These are phyloP conservation scores for Prorocentrum cordatum DNA, from an alignment of 169 alveolate genomes.

Conservation along the genomic window DNA sequence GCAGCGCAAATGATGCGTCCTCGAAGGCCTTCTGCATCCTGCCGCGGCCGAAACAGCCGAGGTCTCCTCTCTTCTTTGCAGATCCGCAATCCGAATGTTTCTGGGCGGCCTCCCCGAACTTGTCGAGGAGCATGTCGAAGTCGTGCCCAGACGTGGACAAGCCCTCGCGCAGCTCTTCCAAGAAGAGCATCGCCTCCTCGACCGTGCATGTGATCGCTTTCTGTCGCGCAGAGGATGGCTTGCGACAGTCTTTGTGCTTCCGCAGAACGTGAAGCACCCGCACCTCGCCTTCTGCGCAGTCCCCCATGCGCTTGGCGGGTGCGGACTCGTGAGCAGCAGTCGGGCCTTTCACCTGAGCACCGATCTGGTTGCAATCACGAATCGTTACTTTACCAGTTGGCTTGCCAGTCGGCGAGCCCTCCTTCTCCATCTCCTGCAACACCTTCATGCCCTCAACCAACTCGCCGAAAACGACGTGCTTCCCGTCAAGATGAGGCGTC, in stretches of 20 bases:
- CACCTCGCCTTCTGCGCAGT: background rate
- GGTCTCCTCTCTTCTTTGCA: constrained; percentile 50
- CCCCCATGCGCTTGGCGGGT: no score
- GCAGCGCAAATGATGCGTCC: constrained; percentile 33
- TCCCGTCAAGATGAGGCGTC: constrained; percentile 88
- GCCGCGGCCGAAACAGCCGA: constrained; percentile 31
- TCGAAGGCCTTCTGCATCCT: constrained; percentile 40
- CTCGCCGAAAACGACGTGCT: constrained; percentile 94
- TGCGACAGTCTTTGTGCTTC: constrained; percentile 9
- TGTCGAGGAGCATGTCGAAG: constrained; percentile 21
- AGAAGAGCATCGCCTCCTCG: constrained; percentile 23
- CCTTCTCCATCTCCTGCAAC: constrained; percentile 71
- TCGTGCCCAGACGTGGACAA: constrained; percentile 3
- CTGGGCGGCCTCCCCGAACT: constrained; percentile 9
- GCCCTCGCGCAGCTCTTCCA: constrained; percentile 27
- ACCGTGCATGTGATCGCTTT: constrained; percentile 20
- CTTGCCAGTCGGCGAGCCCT: constrained; percentile 17
- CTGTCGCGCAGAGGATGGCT: background rate
- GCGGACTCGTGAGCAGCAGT: no score
- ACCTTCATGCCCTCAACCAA: constrained; percentile 83
- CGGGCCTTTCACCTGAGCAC: no score
- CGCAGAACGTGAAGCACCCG: constrained; percentile 38
- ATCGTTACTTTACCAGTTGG: background rate
- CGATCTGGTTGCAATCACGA: background rate
- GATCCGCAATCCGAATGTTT: constrained; percentile 35